Evolutionary conservation across 1,139 yeast species (phyloP).

Genomic region (Debaryomyces coudertii): DNA sequence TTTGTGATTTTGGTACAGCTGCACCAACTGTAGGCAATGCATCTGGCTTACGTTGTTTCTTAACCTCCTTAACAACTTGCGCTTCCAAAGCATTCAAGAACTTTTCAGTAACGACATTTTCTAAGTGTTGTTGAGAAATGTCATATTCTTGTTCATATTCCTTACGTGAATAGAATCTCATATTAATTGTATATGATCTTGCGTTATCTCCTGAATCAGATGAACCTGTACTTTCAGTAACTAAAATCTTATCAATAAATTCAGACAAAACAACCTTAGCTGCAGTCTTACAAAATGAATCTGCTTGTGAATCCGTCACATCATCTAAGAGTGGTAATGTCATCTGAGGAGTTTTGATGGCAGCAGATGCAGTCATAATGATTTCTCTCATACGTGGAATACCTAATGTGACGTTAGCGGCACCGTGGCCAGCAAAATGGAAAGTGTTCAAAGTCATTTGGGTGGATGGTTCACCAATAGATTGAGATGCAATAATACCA

Average conservation of each 20-base stretch:
- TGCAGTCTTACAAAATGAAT: constrained; percentile 88
- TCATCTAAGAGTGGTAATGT: constrained; percentile 80
- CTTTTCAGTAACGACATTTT: constrained; percentile 60
- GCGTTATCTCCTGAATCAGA: constrained; percentile 54
- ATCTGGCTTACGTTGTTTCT: constrained; percentile 70
- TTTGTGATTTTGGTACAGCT: constrained; percentile 59
- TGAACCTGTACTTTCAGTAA: constrained; percentile 83
- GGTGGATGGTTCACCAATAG: constrained; percentile 98
- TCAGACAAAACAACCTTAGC: constrained; percentile 86
- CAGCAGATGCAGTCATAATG: constrained; percentile 96
- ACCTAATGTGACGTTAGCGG: constrained; percentile 98
- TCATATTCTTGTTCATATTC: constrained; percentile 92
- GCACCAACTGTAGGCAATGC: constrained; percentile 69
- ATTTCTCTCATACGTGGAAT: constrained; percentile 99
- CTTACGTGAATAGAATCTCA: constrained; percentile 72
- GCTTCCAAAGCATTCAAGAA: constrained; percentile 75
- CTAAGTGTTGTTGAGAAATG: constrained; percentile 78
- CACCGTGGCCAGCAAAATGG: constrained; percentile 99
- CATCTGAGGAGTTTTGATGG: constrained; percentile 98
- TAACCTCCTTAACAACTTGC: constrained; percentile 77
- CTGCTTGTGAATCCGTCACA: constrained; percentile 85
- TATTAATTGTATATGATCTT: constrained; percentile 73
- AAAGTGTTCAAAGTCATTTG: constrained; percentile 99
- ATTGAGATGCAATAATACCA: constrained; percentile 97
- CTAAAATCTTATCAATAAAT: constrained; percentile 81